phyloP scores from a whole-genome alignment of 2,329 filamentous ascomycete species.

The Sclerotinia trifoliorum region DNA sequence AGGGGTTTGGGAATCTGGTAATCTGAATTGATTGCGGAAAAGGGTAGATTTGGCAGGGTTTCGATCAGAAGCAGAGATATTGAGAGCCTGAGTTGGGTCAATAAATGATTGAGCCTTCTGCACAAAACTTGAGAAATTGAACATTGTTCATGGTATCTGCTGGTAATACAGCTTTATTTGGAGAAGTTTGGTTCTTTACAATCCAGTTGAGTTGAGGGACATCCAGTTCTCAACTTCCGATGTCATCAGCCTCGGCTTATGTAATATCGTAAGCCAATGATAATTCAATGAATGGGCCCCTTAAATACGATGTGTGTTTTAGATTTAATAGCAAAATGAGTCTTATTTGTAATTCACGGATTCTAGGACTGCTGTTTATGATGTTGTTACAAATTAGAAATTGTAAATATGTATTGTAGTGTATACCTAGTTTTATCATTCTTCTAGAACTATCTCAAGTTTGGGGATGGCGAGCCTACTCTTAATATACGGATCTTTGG shows the following conservation, averaged over 20 bases:
- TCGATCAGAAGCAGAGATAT: constrained; percentile 69
- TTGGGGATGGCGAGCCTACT: too few relatives aligned
- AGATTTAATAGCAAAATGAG: constrained; percentile 2
- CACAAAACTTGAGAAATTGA: constrained; percentile 75
- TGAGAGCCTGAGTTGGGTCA: constrained; percentile 77
- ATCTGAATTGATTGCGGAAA: constrained; percentile 94
- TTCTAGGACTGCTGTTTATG: too few relatives aligned
- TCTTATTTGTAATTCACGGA: background rate
- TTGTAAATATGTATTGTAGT: background rate
- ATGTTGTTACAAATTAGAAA: background rate
- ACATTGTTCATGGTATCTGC: constrained; percentile 49
- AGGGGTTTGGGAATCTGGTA: constrained; percentile 87
- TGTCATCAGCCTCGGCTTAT: constrained; percentile 22
- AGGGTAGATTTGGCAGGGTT: constrained; percentile 88
- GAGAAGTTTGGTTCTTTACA: constrained; percentile 5
- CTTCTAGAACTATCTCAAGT: too few relatives aligned
- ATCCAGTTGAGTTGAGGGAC: constrained; percentile 22
- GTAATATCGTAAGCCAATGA: constrained; percentile 8
- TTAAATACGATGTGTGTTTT: constrained; percentile 20
- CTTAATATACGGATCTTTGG: too few relatives aligned
- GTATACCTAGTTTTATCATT: too few relatives aligned
- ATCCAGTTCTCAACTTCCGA: constrained; percentile 21
- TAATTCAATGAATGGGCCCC: background rate
- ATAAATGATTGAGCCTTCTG: constrained; percentile 96
- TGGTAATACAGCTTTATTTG: constrained; percentile 24